These are phyloP conservation scores for Metschnikowia anglica DNA, from an alignment of 805 yeast genomes.

Conservation along the genomic window DNA sequence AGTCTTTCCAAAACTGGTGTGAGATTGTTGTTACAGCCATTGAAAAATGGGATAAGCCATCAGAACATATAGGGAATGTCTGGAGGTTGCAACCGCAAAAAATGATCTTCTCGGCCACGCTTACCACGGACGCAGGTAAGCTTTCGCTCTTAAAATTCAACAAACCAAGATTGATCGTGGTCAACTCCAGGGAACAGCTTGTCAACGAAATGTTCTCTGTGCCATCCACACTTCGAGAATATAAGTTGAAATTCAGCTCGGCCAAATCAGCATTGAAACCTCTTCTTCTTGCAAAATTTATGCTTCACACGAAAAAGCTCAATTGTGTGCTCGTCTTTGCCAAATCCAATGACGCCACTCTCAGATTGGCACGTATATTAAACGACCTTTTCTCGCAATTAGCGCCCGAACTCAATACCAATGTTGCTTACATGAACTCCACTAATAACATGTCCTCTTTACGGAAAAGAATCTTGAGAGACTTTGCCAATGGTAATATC, in stretches of 20 bases:
- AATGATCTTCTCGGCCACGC: slow-evolving; percentile 86
- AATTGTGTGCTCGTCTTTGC: slow-evolving; percentile 59
- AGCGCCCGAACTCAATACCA: slow-evolving; percentile 6
- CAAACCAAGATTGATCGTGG: slow-evolving; percentile 71
- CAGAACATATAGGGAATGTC: slow-evolving; percentile 25
- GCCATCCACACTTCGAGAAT: slow-evolving; percentile 54
- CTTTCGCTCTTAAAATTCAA: slow-evolving; percentile 66
- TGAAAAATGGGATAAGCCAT: slow-evolving; percentile 17
- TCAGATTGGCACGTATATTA: slow-evolving; percentile 70
- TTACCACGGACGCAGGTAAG: slow-evolving; percentile 90
- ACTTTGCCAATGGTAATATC: slow-evolving; percentile 55
- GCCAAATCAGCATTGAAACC: slow-evolving; percentile 61
- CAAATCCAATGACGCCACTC: slow-evolving; percentile 80
- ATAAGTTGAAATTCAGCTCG: slow-evolving; percentile 39
- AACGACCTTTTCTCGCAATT: slow-evolving; percentile 37
- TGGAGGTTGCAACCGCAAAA: slow-evolving; percentile 50
- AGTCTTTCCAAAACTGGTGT: slow-evolving; percentile 93
- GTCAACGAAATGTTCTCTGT: slow-evolving; percentile 59
- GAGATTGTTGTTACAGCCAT: slow-evolving; percentile 47
- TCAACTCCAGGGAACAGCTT: slow-evolving; percentile 53
- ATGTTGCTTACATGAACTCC: slow-evolving; percentile 53
- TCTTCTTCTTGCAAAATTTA: slow-evolving; percentile 59
- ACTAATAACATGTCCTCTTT: slow-evolving; percentile 49
- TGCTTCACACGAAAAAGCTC: slow-evolving; percentile 34
- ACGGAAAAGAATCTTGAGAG: slow-evolving; percentile 56